Evolutionary conservation across 345 rosid genomes (phyloP).

Genomic region (Euphorbia peplus): DNA sequence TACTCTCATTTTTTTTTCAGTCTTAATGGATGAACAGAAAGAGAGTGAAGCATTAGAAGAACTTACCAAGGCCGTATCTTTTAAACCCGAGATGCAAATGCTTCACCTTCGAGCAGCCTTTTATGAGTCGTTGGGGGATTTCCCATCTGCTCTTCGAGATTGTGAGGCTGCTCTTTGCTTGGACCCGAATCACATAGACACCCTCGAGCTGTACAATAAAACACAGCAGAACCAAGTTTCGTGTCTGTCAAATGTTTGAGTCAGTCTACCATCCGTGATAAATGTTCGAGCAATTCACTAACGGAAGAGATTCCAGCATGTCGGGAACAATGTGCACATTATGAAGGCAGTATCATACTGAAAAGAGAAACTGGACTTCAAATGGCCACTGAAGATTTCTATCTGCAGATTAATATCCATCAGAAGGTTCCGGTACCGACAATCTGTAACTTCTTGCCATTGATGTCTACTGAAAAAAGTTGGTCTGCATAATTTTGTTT

Average conservation of each 20-base stretch:
- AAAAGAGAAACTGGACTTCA: constrained; percentile 5
- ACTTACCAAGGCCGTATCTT: constrained; percentile 79
- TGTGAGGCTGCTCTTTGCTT: constrained; percentile 93
- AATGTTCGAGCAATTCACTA: not conserved
- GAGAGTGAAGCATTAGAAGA: constrained; percentile 83
- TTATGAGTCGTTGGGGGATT: constrained; percentile 71
- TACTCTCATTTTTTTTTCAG: constrained; percentile 32
- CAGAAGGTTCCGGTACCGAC: not conserved
- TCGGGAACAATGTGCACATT: not conserved
- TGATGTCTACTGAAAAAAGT: constrained; percentile 14
- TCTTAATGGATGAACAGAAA: constrained; percentile 88
- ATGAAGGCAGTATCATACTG: constrained; percentile 5
- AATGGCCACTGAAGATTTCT: not conserved
- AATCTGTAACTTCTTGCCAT: constrained; percentile 1
- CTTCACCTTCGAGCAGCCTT: constrained; percentile 97
- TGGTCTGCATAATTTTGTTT: constrained; percentile 6
- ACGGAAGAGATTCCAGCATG: not conserved
- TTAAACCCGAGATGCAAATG: constrained; percentile 84
- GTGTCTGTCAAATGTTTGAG: constrained; percentile 35
- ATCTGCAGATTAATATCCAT: constrained; percentile 5
- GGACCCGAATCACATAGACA: constrained; percentile 73
- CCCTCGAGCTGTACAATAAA: constrained; percentile 65
- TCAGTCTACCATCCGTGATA: not conserved
- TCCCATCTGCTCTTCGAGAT: constrained; percentile 57
- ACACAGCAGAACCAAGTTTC: constrained; percentile 43